Evolutionary conservation across 805 yeast genomes (phyloP).

Genomic region (Wickerhamomyces bisporus): DNA sequence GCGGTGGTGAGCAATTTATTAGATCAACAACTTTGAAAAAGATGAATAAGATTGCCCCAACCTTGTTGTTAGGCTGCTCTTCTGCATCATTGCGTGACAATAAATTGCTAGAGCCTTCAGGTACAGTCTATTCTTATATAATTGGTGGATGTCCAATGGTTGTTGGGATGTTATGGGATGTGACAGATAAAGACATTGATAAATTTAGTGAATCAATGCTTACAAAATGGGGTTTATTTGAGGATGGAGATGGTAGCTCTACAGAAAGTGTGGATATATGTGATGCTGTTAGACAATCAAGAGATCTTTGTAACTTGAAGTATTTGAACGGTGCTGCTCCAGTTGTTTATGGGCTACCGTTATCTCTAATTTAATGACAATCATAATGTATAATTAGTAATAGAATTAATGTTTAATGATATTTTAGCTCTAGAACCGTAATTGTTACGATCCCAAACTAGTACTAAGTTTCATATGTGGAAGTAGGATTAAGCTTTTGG

Average conservation of each 20-base stretch:
- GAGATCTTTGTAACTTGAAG: slow-evolving; percentile 62
- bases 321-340: slow-evolving; percentile 93
- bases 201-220: slow-evolving; percentile 60
- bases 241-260: slow-evolving; percentile 7
- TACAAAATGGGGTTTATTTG: slow-evolving; percentile 58
- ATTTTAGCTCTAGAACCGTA: too few relatives aligned
- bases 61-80: slow-evolving; percentile 81
- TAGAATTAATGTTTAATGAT: too few relatives aligned
- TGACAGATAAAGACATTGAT: slow-evolving; percentile 93
- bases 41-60: slow-evolving; percentile 44
- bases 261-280: slow-evolving; percentile 32
- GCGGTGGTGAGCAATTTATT: slow-evolving; percentile 88
- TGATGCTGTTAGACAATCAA: slow-evolving; percentile 54
- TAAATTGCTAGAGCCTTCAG: slow-evolving; percentile 66
- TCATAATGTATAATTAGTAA: too few relatives aligned
- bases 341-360: slow-evolving; percentile 83
- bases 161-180: slow-evolving; percentile 91
- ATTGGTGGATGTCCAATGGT: slow-evolving; percentile 79
- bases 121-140: slow-evolving; percentile 72
- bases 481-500: too few relatives aligned
- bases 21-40: slow-evolving; percentile 48
- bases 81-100: slow-evolving; percentile 62
- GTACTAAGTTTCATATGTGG: too few relatives aligned
- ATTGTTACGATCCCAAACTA: too few relatives aligned
- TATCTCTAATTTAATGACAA: slow-evolving; percentile 16